phyloP scores from a whole-genome alignment of 306 rosid species.

The Cicer bijugum region DNA sequence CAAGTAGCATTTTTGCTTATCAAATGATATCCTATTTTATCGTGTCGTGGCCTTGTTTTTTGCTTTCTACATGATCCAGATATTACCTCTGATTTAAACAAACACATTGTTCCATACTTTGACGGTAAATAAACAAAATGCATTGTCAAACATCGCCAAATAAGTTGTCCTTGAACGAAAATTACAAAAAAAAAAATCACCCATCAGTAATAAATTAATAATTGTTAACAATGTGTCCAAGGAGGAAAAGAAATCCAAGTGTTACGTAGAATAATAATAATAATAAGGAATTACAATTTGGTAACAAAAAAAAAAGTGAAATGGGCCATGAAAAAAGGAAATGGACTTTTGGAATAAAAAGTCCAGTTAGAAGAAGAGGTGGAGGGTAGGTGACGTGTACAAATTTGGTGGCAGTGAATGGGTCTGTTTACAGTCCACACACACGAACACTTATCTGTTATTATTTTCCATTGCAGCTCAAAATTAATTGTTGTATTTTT shows the following conservation, averaged over 20 bases:
- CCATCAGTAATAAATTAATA: no score
- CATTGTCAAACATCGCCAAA: slow-evolving; percentile 22
- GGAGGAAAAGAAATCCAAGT: no score
- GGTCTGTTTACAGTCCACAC: slow-evolving; percentile 55
- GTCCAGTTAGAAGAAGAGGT: neutral
- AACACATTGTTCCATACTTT: neutral
- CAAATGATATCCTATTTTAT: no score
- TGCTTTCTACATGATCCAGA: neutral
- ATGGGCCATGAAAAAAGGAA: slow-evolving; percentile 30
- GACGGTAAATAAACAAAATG: slow-evolving; percentile 31
- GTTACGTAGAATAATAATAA: no score
- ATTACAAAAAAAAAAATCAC: neutral
- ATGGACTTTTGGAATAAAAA: neutral
- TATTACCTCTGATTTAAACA: no score
- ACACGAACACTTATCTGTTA: slow-evolving; percentile 52
- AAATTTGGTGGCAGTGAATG: slow-evolving; percentile 30
- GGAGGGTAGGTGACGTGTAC: slow-evolving; percentile 33
- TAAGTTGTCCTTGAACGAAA: slow-evolving; percentile 10
- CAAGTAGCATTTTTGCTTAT: neutral
- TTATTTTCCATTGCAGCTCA: neutral
- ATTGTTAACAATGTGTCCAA: no score
- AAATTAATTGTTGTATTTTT: neutral
- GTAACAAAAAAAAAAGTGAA: neutral
- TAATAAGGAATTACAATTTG: no score
- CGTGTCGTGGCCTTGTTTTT: neutral